phyloP scores from a whole-genome alignment of 805 yeast genomes.

The Torulaspora maleeae region DNA sequence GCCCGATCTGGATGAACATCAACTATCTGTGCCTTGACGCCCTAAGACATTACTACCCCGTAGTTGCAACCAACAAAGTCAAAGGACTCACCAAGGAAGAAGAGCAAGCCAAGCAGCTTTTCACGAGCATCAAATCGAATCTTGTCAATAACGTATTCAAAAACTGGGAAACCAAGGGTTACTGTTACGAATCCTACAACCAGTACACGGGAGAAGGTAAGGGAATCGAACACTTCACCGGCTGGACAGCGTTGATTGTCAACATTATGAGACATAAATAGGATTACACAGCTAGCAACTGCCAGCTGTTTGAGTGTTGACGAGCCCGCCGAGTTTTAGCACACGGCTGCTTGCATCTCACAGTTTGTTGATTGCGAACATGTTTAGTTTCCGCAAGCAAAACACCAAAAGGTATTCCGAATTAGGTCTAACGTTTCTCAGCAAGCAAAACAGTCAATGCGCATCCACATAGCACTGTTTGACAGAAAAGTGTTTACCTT shows the following conservation, averaged over 20 bases:
- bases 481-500: neutral
- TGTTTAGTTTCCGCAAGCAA: no score
- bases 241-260: slow-evolving; percentile 86
- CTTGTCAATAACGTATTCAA: slow-evolving; percentile 61
- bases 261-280: slow-evolving; percentile 54
- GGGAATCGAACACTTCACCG: slow-evolving; percentile 86
- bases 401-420: no score
- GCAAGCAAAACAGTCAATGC: neutral
- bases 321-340: no score
- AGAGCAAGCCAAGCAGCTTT: slow-evolving; percentile 44
- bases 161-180: slow-evolving; percentile 74
- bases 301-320: no score
- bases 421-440: no score
- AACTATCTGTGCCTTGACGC: slow-evolving; percentile 78
- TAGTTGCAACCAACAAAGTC: slow-evolving; percentile 19
- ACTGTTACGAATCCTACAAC: slow-evolving; percentile 87
- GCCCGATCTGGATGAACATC: slow-evolving; percentile 89
- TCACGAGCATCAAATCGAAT: slow-evolving; percentile 56
- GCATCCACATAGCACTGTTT: neutral
- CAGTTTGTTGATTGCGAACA: no score
- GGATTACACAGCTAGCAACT: neutral
- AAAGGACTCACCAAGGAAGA: slow-evolving; percentile 26
- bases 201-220: slow-evolving; percentile 67
- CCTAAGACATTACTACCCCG: slow-evolving; percentile 49
- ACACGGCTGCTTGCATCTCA: no score